Conservation (phyloP, 257 asterid species). For the Lavandula angustifolia region DNA sequence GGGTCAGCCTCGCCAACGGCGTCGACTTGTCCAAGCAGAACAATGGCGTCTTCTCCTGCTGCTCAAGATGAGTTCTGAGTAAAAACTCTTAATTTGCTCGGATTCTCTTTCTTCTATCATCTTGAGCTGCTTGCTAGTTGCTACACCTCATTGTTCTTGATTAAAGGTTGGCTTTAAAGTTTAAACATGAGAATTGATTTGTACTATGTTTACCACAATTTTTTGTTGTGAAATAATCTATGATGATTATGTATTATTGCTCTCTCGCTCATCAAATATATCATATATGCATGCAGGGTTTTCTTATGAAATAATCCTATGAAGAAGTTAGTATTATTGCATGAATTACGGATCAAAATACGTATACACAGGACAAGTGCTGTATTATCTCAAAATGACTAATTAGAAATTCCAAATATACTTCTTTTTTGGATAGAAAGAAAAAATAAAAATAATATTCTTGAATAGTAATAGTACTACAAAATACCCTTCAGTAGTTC, state of each 20-base stretch:
- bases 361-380: no score
- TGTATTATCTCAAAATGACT: no score
- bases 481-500: not conserved
- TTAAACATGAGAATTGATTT: not conserved
- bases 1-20: conserved; percentile 45
- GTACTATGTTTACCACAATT: not conserved
- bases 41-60: conserved; percentile 33
- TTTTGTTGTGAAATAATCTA: no score
- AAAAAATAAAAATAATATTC: not conserved
- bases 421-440: not conserved
- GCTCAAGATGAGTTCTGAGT: conserved; percentile 33
- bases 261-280: no score
- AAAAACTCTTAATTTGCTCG: not conserved
- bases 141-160: not conserved
- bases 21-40: conserved; percentile 42
- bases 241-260: no score
- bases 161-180: not conserved
- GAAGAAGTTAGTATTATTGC: no score
- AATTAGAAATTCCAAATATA: no score
- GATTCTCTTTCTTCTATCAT: not conserved
- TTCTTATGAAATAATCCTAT: no score
- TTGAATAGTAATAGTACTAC: not conserved
- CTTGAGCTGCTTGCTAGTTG: not conserved
- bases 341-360: no score
- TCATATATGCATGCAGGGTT: no score